Base-by-base conservation (phyloP, 1,284 basidiomycete genomes). In the Trametes pubescens region DNA sequence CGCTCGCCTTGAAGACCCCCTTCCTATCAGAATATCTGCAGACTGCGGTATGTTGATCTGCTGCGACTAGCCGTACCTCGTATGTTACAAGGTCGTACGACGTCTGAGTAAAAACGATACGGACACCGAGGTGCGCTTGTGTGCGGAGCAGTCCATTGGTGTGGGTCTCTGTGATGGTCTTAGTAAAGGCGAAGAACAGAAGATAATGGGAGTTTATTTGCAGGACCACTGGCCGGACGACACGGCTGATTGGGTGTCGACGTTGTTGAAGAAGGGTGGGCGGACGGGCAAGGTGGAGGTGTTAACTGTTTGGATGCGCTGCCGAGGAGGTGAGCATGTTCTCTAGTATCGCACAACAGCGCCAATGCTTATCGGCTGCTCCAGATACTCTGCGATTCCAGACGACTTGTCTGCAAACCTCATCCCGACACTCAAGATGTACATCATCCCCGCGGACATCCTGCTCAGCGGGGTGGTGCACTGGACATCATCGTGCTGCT, bases 81-180 rank as follows among this genome's bases (percentile, higher is more conserved):
- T 98, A 5, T 97, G 96, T 75, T 79, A 86, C 14, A 90, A 92
- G 58, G 90, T 93, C 3, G 81, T 92, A 2, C 76, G 80, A 24
- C 84, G 95, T 40, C 80, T 99, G 44, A 86, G 82, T 55, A 92
- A 87, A 57, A 86, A 92, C 64, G 93, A 95, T 67, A 95, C 95
- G 4, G 97, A 99, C 75, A 90, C 94, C 11, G 95, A 98, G 68
- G 94, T 99, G 37, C 88, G 94, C 46, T 85, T 87, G 40, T 88
- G 86, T 67, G 95, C 95, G 0, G 91, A 99, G 71, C 87, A 91
- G 37, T 89, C 88, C 48, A 85, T 98, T 40, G 95, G 92, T 1
- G 91, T 92, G 98, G 84, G 86, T 95, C 43, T 90, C 89, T 68
- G 94, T 95, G 11, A 91, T 92, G 0, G 94, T 95, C 56, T 79